phyloP scores from a whole-genome alignment of 2,329 filamentous ascomycete species.

The Phaeomoniella chlamydospora region DNA sequence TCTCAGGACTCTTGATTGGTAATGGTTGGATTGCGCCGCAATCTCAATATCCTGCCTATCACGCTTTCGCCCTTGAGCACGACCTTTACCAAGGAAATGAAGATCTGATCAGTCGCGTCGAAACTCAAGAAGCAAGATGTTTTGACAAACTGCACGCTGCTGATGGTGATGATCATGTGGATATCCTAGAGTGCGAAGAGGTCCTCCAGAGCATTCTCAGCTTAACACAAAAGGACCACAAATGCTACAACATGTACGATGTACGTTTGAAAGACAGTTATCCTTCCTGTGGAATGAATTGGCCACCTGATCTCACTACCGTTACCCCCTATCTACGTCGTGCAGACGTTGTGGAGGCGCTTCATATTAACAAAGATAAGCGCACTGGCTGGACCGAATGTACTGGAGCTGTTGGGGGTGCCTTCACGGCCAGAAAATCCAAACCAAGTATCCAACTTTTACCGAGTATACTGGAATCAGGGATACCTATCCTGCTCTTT shows the following conservation, averaged over 20 bases:
- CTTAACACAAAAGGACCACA: slow-evolving; percentile 42
- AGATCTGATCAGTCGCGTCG: slow-evolving; percentile 48
- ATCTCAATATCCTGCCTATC: slow-evolving; percentile 81
- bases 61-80: slow-evolving; percentile 66
- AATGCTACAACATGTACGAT: slow-evolving; percentile 96
- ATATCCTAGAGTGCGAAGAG: slow-evolving; percentile 56
- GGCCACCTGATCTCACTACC: slow-evolving; percentile 71
- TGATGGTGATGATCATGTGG: slow-evolving; percentile 46
- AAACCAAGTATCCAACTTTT: slow-evolving; percentile 59
- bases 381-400: slow-evolving; percentile 87
- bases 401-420: slow-evolving; percentile 57
- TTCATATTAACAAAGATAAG: slow-evolving; percentile 73
- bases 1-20: slow-evolving; percentile 79
- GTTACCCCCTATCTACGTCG: slow-evolving; percentile 77
- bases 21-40: slow-evolving; percentile 92
- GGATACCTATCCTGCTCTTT: slow-evolving; percentile 68
- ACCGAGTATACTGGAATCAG: slow-evolving; percentile 60
- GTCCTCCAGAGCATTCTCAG: slow-evolving; percentile 62
- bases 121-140: slow-evolving; percentile 57
- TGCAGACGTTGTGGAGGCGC: slow-evolving; percentile 60
- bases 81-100: slow-evolving; percentile 57
- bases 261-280: slow-evolving; percentile 67
- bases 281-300: slow-evolving; percentile 90
- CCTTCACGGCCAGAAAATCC: slow-evolving; percentile 59
- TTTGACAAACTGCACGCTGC: slow-evolving; percentile 44